Base-by-base conservation (phyloP, 1,284 basidiomycete genomes). In the Trichosporon sp. region DNA sequence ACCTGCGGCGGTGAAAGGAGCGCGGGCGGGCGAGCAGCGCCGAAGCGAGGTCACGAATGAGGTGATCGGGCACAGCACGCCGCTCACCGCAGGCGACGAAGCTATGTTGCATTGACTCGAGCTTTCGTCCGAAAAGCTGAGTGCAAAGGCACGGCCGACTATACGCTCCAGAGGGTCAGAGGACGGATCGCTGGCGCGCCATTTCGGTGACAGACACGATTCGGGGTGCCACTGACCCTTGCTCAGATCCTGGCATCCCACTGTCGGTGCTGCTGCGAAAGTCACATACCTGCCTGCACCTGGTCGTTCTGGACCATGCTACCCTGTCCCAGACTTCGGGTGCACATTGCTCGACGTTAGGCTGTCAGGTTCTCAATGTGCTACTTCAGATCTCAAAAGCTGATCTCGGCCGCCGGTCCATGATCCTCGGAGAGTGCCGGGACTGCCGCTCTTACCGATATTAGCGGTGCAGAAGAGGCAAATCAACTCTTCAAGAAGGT, bases 191-290 rank as follows among this genome's bases (percentile, higher is more conserved):
- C 51, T 19, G 21, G 51, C 8, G 14, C 5, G 51, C 5, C 16
- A n/a, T 26, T 26, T 26, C 19, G 51, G 51, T 21, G 21, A 54
- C 51, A 26, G 51, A 54, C 51, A 54, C 21, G 19, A 54, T 54
- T 21, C 51, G 51, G 51, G 51, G 51, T 54, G 51, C 14, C 51
- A 21, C 51, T 26, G n/a, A 54, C 51, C 51, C 51, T 54, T 54
- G 14, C 19, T 21, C 19, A 11, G 19, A 54, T 21, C 51, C 51
- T 54, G 19, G 5, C 16, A 54, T 54, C 51, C 51, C 51, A 54
- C 51, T 54, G 51, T 54, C 51, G 19, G 51, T 21, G 51, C 51
- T 21, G 51, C 51, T 54, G 51, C 51, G 19, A 54, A 26, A 21
- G 51, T 54, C 51, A 54, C 51, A 19, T 54, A 11, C 43, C 4